Evolutionary conservation across 768 basidiomycete genomes (phyloP).

Genomic region (Tricholoma sp.): DNA sequence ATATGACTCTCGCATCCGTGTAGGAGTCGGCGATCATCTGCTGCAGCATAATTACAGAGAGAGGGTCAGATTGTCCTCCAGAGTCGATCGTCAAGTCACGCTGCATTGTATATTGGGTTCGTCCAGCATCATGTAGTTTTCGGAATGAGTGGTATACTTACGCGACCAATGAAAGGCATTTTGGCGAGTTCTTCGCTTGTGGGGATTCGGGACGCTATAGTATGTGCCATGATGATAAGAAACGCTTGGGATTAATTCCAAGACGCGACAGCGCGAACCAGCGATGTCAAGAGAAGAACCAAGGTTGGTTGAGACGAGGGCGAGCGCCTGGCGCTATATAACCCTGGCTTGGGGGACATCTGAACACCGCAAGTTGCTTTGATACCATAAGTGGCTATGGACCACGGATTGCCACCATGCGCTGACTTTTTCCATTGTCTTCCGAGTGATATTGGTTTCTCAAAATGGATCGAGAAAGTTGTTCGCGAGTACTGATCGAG

Average conservation of each 20-base stretch:
- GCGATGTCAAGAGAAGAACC: background rate
- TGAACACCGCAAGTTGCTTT: background rate
- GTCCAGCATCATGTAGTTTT: background rate
- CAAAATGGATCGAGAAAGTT: background rate
- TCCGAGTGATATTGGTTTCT: background rate
- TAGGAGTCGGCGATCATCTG: constrained; percentile 18
- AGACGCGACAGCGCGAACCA: background rate
- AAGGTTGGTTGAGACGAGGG: background rate
- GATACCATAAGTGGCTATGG: background rate
- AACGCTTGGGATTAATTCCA: background rate
- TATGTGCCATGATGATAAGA: background rate
- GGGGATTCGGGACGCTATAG: background rate
- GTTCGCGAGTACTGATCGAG: background rate
- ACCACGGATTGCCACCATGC: background rate
- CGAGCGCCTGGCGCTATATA: background rate
- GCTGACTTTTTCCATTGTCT: constrained; percentile 8
- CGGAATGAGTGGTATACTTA: background rate
- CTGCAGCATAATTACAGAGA: constrained; percentile 8
- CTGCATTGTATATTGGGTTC: background rate
- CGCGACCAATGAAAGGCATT: background rate
- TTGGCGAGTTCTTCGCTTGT: background rate
- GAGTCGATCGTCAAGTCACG: background rate
- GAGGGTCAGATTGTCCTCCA: constrained; percentile 4
- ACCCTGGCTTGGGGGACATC: too few species aligned
- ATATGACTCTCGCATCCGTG: constrained; percentile 10